Evolutionary conservation across 208 protist species (phyloP).

Genomic region (Wallacemonas sp.): DNA sequence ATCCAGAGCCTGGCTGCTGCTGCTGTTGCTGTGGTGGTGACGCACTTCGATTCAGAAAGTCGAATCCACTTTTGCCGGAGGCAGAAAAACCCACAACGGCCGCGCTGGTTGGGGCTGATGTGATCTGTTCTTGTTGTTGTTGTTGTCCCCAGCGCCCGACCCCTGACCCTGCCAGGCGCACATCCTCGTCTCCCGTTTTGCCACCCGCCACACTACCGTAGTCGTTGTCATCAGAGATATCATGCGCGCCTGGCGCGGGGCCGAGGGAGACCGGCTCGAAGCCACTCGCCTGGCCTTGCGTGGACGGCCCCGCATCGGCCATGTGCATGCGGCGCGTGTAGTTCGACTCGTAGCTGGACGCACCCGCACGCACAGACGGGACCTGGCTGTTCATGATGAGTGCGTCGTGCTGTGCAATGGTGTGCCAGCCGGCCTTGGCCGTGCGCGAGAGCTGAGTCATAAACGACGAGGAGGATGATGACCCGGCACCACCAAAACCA

Average conservation of each 20-base stretch:
- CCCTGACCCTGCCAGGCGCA: background rate
- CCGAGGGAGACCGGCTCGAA: background rate
- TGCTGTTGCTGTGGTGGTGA: background rate
- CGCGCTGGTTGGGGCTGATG: background rate
- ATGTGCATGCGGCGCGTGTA: background rate
- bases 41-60: background rate
- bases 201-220: no score
- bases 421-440: slow-evolving; percentile 19
- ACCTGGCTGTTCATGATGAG: slow-evolving; percentile 14
- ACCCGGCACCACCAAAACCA: background rate
- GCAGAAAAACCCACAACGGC: no score
- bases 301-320: background rate
- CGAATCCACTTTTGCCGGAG: background rate
- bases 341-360: background rate
- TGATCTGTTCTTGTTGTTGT: background rate
- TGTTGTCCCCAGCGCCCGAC: background rate
- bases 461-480: no score
- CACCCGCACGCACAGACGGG: background rate
- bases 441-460: slow-evolving; percentile 28
- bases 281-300: background rate
- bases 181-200: no score
- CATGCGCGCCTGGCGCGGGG: no score
- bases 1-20: no score
- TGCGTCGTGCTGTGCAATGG: slow-evolving; percentile 24
- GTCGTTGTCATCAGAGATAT: no score